These are phyloP conservation scores for Leptographium radiaticola DNA, from an alignment of 2,329 filamentous ascomycete genomes.

Conservation along the genomic window DNA sequence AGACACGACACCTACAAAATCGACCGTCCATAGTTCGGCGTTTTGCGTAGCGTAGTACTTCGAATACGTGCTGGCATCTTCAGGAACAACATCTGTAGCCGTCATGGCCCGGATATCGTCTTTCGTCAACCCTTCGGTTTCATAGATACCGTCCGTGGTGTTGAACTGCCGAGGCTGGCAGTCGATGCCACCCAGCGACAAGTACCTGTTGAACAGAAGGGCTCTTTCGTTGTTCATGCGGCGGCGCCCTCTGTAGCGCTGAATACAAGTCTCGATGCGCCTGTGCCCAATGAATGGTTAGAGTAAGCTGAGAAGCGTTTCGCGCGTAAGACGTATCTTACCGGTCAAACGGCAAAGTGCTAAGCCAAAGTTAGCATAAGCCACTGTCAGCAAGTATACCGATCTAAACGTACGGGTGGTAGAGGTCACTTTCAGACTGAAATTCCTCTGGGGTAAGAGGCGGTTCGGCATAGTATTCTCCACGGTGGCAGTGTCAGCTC, in stretches of 20 bases:
- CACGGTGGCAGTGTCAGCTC: not conserved
- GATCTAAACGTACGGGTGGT: conserved; percentile 40
- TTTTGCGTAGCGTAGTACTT: conserved; percentile 37
- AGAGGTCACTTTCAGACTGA: conserved; percentile 52
- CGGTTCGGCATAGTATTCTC: conserved; percentile 65
- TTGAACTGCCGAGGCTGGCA: conserved; percentile 42
- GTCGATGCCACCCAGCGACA: conserved; percentile 72
- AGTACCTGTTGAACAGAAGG: conserved; percentile 63
- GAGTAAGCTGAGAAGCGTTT: conserved; percentile 25
- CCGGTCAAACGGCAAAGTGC: conserved; percentile 7
- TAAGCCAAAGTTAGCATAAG: not conserved
- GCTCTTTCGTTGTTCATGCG: conserved; percentile 53
- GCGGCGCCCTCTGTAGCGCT: conserved; percentile 65
- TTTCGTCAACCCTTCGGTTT: conserved; percentile 44
- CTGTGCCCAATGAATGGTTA: conserved; percentile 23
- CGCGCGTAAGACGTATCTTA: conserved; percentile 11
- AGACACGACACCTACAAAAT: conserved; percentile 65
- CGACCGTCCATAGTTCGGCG: conserved; percentile 55
- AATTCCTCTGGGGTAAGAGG: conserved; percentile 62
- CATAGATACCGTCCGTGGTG: conserved; percentile 34
- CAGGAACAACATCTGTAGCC: conserved; percentile 46
- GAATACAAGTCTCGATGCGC: conserved; percentile 75
- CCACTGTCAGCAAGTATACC: not conserved
- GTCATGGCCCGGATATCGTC: conserved; percentile 51
- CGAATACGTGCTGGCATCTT: conserved; percentile 22